Base-by-base conservation (phyloP, 2,329 filamentous ascomycete genomes). In the Didymellaceae sp. region DNA sequence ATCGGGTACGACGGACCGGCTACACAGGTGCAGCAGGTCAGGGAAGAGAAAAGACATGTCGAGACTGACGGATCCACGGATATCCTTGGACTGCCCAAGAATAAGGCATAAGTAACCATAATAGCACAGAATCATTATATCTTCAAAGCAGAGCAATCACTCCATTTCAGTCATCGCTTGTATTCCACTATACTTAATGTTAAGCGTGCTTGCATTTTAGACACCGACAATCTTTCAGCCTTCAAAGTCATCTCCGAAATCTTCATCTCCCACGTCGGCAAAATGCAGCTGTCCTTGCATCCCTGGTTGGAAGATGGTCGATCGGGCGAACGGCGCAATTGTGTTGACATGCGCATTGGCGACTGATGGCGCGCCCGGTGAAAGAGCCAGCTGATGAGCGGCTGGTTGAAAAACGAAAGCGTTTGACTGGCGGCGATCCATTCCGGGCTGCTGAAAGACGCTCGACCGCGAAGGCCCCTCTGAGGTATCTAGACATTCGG, bases 1-100 rank as follows among this genome's bases (percentile, higher is more conserved):
- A 57, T 73, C 32, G 65, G 65, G 14, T 62, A 61, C 34, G 34
- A 57, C 22, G 54, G 48, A 3, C 13, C 56, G 0, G 58, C 55
- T n/a, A 11, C 16, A 14, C 52, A 63, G 28, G 63, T 62, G 33
- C 30, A 61, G 25, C 45, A 48, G 26, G 45, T 24, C 1, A 56
- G 43, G 17, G 44, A 54, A 11, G 17, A 41, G n/a, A 64, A 61
- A 20, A 45, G 18, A 3, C 37, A 52, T 7, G 20, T 41, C 6
- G 21, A 7, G 6, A 52, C 37, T 7, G 42, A 52, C 6, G 48
- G 48, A 22, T 38, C 32, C 3, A 45, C 17, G 6, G 11, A 32
- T 6, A 10, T 25, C 7, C 6, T 7, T 4, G 20, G 8, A 13
- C 21, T n/a, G 32, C n/a, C n/a, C n/a, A n/a, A 10, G 14, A 20